phyloP scores from a whole-genome alignment of 208 protist genomes.

The Naegleria lovaniensis region DNA sequence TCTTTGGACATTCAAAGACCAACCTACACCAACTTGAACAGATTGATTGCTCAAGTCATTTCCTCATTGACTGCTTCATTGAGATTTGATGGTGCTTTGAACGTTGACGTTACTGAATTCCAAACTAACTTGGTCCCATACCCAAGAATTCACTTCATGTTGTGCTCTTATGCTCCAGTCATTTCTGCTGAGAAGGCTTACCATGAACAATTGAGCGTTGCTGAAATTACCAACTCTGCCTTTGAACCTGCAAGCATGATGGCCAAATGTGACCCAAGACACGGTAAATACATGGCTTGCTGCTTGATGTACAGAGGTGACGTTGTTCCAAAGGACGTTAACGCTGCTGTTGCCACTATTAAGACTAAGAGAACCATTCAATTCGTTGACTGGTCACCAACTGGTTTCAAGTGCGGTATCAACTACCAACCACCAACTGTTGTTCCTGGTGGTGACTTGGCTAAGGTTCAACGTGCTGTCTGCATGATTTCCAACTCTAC shows the following conservation, averaged over 20 bases:
- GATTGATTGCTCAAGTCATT: constrained; percentile 87
- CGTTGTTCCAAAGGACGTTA: constrained; percentile 86
- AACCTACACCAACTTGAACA: constrained; percentile 91
- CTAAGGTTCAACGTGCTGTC: constrained; percentile 82
- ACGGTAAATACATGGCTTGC: constrained; percentile 88
- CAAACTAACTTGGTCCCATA: constrained; percentile 94
- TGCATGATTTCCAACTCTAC: constrained; percentile 90
- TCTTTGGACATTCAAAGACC: constrained; percentile 83
- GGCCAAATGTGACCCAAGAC: constrained; percentile 78
- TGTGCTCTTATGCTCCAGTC: constrained; percentile 72
- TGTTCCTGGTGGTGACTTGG: constrained; percentile 81
- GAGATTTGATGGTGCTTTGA: constrained; percentile 89
- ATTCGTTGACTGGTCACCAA: constrained; percentile 93
- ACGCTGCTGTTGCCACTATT: constrained; percentile 69
- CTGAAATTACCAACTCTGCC: constrained; percentile 73
- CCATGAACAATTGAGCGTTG: constrained; percentile 75
- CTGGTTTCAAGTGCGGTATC: constrained; percentile 96
- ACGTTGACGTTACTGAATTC: constrained; percentile 92
- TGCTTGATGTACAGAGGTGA: constrained; percentile 87
- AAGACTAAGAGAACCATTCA: constrained; percentile 77
- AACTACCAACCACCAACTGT: constrained; percentile 89
- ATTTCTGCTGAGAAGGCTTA: constrained; percentile 65
- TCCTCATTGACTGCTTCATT: constrained; percentile 89
- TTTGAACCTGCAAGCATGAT: constrained; percentile 78
- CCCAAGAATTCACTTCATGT: constrained; percentile 87